Conservation (phyloP, 139 green algal species). For the Micractinium sp. region DNA sequence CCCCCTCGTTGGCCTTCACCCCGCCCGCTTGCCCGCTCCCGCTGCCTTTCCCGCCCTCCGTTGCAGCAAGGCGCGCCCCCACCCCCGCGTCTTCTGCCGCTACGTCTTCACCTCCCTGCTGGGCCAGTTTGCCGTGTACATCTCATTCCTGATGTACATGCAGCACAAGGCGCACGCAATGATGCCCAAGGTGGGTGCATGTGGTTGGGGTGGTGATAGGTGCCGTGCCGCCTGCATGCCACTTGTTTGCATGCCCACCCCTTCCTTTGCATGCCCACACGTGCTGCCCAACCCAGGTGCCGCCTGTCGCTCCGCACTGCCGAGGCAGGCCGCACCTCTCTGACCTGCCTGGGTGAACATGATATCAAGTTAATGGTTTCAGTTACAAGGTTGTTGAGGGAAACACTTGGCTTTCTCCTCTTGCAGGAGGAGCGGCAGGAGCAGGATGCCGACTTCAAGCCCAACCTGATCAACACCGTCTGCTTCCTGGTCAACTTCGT, state of each 20-base stretch:
- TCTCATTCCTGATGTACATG: constrained; percentile 81
- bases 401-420: too few species aligned
- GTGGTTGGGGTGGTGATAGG: too few species aligned
- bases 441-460: constrained; percentile 87
- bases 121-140: constrained; percentile 90
- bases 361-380: too few species aligned
- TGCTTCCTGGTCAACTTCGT: constrained; percentile 92
- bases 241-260: neutral
- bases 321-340: too few species aligned
- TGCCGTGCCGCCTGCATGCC: neutral
- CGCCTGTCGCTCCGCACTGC: neutral
- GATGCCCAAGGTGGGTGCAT: constrained; percentile 60
- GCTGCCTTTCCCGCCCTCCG: neutral
- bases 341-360: too few species aligned
- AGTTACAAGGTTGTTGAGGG: too few species aligned
- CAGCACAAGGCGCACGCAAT: constrained; percentile 61
- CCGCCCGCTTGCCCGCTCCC: too few species aligned
- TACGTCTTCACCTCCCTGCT: constrained; percentile 96
- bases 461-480: constrained; percentile 98
- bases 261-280: neutral
- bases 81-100: constrained; percentile 90
- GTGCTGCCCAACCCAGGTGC: neutral
- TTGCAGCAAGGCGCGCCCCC: constrained; percentile 72
- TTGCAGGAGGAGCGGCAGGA: constrained; percentile 39
- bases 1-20: neutral